Evolutionary conservation across 139 green algal genomes (phyloP), one percentile per base, ranked within the genome.

Genomic region (Marvania coccoides): DNA sequence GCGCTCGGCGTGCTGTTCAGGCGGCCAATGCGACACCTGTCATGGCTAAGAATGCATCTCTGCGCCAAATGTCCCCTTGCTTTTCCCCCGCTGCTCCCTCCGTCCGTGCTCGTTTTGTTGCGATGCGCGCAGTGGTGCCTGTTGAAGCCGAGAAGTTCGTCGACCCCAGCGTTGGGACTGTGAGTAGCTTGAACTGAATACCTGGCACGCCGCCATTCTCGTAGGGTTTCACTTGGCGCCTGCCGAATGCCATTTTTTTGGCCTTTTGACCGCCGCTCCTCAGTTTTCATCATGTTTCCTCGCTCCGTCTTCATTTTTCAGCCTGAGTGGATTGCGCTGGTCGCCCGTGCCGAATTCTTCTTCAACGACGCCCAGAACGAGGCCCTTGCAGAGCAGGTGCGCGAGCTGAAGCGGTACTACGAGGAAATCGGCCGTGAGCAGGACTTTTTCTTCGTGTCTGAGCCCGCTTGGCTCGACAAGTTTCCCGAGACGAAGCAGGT

Each of bases 301-400:
- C 34, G 4, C 14, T 15, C 48, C 31, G 34, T 39, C 36, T 42
- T 19, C 14, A 53, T 23, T 10, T 40, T 47, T 6, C 59, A 78
- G 71, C 73, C 84, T 63, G 69, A 87, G 31, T 96, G 83, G 83
- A 81, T 79, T 28, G 89, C 86, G 5, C 63, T 94, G 26, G 73
- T 95, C 0, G 84, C 87, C 33, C 88, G 80, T 45, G 81, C 84
- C 7, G 89, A 95, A 23, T 96, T 91, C 55, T 90, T 88, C 73
- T 87, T 91, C 68, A 88, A 89, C 63, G 90, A 95, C 67, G 75
- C 87, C 1, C 90, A 96, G 73, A 96, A 96, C 65, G 89, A 96
- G 67, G 73, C 85, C 2, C 59, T 96, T 26, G 87, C 90, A 28
- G 90, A 96, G 83, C 87, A 95, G 79, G 78, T 96, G 62, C 78